Evolutionary conservation across 2,329 filamentous ascomycete genomes (phyloP).

Genomic region (Helotiales sp.): DNA sequence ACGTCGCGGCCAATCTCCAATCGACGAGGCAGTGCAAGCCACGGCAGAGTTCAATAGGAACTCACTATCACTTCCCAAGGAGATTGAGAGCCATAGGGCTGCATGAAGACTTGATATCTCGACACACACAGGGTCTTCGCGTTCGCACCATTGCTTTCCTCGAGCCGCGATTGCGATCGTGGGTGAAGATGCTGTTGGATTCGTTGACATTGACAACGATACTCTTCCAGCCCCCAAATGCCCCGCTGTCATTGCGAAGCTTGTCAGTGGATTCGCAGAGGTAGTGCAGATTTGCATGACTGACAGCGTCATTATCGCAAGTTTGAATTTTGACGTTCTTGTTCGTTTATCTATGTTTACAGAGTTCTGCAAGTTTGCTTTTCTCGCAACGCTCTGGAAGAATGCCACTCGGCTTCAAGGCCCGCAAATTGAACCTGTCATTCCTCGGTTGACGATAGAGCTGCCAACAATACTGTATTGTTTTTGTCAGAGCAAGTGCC

Average conservation of each 20-base stretch:
- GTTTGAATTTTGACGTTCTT: background rate
- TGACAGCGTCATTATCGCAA: background rate
- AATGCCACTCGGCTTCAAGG: too few relatives aligned
- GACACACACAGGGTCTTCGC: background rate
- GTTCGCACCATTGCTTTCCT: background rate
- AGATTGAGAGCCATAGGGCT: background rate
- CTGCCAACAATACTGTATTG: too few relatives aligned
- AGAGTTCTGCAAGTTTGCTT: background rate
- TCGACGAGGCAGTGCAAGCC: background rate
- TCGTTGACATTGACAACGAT: background rate
- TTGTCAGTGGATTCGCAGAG: too few relatives aligned
- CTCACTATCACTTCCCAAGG: background rate
- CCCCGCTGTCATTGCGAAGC: background rate
- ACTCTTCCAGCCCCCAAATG: background rate
- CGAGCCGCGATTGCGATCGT: background rate
- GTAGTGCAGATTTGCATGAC: background rate
- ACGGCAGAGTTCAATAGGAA: background rate
- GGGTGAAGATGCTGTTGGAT: background rate
- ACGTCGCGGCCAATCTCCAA: background rate
- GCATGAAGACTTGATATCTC: background rate
- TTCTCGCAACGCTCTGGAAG: too few relatives aligned
- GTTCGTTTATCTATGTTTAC: background rate
- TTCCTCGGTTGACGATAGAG: too few relatives aligned
- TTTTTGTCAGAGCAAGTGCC: background rate
- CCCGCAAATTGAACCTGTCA: too few relatives aligned